Evolutionary conservation across 495 filamentous ascomycete species (phyloP), one percentile per base, ranked within the genome.

Genomic region (Chaetomium fimeti): DNA sequence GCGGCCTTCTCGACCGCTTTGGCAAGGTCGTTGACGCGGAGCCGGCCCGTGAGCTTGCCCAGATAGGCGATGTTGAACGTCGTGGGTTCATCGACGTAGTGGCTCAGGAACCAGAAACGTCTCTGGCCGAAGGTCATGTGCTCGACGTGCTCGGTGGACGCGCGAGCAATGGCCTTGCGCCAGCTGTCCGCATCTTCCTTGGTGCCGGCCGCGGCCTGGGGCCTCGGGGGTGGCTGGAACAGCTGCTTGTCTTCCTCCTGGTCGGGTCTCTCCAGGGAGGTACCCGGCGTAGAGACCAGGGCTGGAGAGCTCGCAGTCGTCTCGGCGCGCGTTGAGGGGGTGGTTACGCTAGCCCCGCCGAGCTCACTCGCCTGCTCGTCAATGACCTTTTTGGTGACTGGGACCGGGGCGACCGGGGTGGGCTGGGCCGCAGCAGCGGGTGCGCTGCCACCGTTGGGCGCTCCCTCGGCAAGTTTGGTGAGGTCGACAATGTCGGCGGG

Each of bases 41-140:
- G 48, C 0, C 27, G 38, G 20, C 79, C 79, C 9, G 54, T 56
- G 6, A 81, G 20, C 8, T 67, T 53, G 51, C 64, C 66, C 5
- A 61, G 45, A 5, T 67, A 55, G 12, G 73, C 67, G 9, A 78
- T 49, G 66, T 83, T 82, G 59, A 75, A 69, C 18, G 69, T 63
- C 5, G 73, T 71, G 43, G 68, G 69, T 60, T 81, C 76, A 3
- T 72, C 63, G 6, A 78, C 52, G n/a, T 75, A 68, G 52, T 58
- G 63, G 64, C 58, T 63, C 60, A 74, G 52, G 60, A 83, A 83
- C 80, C 80, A 84, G 60, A 84, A 77, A 2, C 81, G 70, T 0
- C 77, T 78, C 61, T 84, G 81, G 4, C 63, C 74, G 36, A 74
- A 73, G 11, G 69, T 69, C 5, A 77, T 59, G 2, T 60, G 67